These are phyloP conservation scores for Salix exigua DNA, from an alignment of 345 rosid genomes.

Conservation along the genomic window DNA sequence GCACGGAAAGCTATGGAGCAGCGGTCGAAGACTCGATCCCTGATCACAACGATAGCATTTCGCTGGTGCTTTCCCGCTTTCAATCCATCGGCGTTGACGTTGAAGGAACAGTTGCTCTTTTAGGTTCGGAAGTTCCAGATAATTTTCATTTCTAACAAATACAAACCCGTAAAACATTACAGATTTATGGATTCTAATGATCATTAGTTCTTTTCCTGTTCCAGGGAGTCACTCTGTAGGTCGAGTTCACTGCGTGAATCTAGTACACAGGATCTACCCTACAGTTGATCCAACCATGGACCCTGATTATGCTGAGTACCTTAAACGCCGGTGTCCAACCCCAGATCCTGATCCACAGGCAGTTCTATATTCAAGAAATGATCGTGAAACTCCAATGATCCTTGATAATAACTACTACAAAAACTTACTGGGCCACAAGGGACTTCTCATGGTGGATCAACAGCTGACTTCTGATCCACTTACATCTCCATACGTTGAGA, in stretches of 20 bases:
- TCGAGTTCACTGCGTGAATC: constrained; percentile 70
- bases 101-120: constrained; percentile 67
- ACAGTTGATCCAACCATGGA: constrained; percentile 62
- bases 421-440: constrained; percentile 57
- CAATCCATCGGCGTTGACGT: constrained; percentile 54
- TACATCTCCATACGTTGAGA: constrained; percentile 53
- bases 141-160: neutral
- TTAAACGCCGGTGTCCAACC: constrained; percentile 57
- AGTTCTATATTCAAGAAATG: constrained; percentile 63
- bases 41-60: constrained; percentile 62
- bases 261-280: constrained; percentile 73
- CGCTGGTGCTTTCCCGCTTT: constrained; percentile 57
- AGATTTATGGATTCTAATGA: no score
- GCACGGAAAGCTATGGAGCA: constrained; percentile 48
- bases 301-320: constrained; percentile 57
- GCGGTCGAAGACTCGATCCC: constrained; percentile 45
- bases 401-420: constrained; percentile 72
- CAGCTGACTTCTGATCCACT: constrained; percentile 57
- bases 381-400: constrained; percentile 75
- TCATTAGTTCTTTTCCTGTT: neutral
- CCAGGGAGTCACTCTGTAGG: constrained; percentile 86
- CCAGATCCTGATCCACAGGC: constrained; percentile 50
- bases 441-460: constrained; percentile 59
- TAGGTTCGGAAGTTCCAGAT: constrained; percentile 35
- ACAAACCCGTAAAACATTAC: no score